Conservation (phyloP, 306 rosid species). For the Dicorynia guianensis region DNA sequence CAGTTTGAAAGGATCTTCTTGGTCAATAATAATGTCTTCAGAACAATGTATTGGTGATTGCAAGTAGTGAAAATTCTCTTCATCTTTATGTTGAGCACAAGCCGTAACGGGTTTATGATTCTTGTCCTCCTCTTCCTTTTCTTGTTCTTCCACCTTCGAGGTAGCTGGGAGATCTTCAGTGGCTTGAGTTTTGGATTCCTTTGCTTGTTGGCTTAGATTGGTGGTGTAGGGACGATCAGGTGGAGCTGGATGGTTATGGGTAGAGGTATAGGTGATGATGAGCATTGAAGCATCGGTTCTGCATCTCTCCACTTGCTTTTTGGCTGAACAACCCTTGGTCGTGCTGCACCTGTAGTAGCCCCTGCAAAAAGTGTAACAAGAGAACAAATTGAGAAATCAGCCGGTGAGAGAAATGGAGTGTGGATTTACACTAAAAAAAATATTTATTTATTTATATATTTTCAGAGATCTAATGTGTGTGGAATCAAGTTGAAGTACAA, state of each 20-base stretch:
- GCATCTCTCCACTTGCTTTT: conserved; percentile 94
- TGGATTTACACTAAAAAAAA: neutral
- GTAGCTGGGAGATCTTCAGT: conserved; percentile 34
- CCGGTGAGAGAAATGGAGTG: neutral
- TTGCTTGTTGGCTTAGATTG: conserved; percentile 18
- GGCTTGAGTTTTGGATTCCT: conserved; percentile 37
- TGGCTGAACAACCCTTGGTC: conserved; percentile 92
- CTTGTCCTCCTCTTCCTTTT: conserved; percentile 20
- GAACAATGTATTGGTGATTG: conserved; percentile 45
- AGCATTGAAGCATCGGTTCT: conserved; percentile 84
- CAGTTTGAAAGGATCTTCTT: conserved; percentile 46
- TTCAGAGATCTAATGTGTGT: conserved; percentile 3
- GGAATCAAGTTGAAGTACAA: conserved; percentile 15
- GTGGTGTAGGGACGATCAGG: conserved; percentile 47
- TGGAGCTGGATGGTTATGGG: conserved; percentile 87
- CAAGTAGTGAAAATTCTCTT: conserved; percentile 47
- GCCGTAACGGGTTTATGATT: conserved; percentile 1
- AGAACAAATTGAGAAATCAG: conserved; percentile 26
- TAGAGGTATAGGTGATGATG: conserved; percentile 76
- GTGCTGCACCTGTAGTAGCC: conserved; percentile 93
- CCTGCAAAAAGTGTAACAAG: conserved; percentile 47
- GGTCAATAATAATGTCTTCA: conserved; percentile 43
- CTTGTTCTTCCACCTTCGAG: conserved; percentile 19
- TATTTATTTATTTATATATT: too few species aligned
- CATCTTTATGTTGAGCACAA: conserved; percentile 4